Evolutionary conservation across 106 monocot genomes (phyloP).

Genomic region (Gastrodia elata): DNA sequence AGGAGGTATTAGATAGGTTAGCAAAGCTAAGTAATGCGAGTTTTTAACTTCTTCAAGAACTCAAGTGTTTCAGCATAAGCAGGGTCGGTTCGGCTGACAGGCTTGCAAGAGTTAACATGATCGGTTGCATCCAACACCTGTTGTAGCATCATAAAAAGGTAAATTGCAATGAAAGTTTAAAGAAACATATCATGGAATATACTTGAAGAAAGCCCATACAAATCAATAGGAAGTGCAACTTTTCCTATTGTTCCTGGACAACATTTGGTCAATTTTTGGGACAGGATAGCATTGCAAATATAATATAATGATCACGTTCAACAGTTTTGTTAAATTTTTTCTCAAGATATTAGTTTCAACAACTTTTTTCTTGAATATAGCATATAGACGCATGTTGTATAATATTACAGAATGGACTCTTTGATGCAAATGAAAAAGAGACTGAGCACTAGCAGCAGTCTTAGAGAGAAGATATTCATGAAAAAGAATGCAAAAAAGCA

Average conservation of each 20-base stretch:
- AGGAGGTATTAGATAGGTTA: neutral
- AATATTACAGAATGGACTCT: neutral
- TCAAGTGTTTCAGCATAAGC: constrained; percentile 83
- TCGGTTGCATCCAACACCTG: constrained; percentile 87
- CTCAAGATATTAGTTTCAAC: neutral
- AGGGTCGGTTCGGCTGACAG: constrained; percentile 63
- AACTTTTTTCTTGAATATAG: neutral
- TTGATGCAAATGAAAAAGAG: neutral
- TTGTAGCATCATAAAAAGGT: neutral
- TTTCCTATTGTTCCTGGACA: too few species aligned
- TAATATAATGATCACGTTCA: neutral
- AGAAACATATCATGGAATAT: too few species aligned
- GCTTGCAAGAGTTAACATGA: constrained; percentile 98
- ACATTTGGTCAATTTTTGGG: too few species aligned
- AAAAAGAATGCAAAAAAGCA: neutral
- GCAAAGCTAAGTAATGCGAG: constrained; percentile 14
- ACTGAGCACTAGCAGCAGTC: neutral
- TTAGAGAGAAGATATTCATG: neutral
- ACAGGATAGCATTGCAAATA: too few species aligned
- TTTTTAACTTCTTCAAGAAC: constrained; percentile 70
- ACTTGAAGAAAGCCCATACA: too few species aligned
- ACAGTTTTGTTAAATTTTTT: neutral
- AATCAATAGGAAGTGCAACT: too few species aligned
- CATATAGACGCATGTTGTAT: neutral
- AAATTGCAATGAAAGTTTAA: constrained; percentile 3